A percentile compares a stretch with the other conserved stretches of the same genome.
Conservation (phyloP, 352 stramenopile species). For the Phytophthora megakarya region DNA sequence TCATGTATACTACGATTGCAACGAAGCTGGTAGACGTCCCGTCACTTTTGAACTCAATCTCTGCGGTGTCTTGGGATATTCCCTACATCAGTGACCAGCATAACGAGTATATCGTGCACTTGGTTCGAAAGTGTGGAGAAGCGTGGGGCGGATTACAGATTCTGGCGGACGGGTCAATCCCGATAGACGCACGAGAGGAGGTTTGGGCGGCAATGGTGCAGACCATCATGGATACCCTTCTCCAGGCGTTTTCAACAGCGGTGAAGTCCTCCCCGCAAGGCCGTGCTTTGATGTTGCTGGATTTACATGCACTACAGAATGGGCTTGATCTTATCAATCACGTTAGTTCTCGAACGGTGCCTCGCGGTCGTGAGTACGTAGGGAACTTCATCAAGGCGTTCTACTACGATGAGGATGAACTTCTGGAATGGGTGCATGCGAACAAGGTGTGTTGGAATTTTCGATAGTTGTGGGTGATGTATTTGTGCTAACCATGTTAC, state of each 20-base stretch:
- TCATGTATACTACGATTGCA: conserved; percentile 67
- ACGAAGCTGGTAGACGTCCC: conserved; percentile 49
- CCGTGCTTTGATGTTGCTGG: conserved; percentile 96
- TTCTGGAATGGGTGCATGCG: conserved; percentile 80
- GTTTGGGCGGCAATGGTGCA: conserved; percentile 87
- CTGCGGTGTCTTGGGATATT: conserved; percentile 68
- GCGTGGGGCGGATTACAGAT: conserved; percentile 78
- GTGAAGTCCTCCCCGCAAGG: conserved; percentile 93
- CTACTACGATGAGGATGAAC: conserved; percentile 84
- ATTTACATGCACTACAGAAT: conserved; percentile 91
- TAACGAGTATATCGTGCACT: conserved; percentile 81
- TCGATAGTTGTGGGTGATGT: background rate
- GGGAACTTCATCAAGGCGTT: conserved; percentile 91
- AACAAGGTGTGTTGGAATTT: conserved; percentile 59
- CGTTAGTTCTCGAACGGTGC: conserved; percentile 53
- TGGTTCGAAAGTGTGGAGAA: conserved; percentile 84
- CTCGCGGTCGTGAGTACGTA: conserved; percentile 67
- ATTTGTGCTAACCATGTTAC: background rate
- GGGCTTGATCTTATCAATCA: conserved; percentile 86
- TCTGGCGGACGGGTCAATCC: conserved; percentile 65
- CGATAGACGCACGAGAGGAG: conserved; percentile 67
- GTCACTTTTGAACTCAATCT: conserved; percentile 48
- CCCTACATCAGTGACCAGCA: conserved; percentile 66
- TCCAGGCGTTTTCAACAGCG: conserved; percentile 92
- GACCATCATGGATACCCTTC: conserved; percentile 86